A percentile compares a stretch with the other conserved stretches of the same genome.
Conservation (phyloP, 345 rosid species). For the Gossypium stocksii region DNA sequence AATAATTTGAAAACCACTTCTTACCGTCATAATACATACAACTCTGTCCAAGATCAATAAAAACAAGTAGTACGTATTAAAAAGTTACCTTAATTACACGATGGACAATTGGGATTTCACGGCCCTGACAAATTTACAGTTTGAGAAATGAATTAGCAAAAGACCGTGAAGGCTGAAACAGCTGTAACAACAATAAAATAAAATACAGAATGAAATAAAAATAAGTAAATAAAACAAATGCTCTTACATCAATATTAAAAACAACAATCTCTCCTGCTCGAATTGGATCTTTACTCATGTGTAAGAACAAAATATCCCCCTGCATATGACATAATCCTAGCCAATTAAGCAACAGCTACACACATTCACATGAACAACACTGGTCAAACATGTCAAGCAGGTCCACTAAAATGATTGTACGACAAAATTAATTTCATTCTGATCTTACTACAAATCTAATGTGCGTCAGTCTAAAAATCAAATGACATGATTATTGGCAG, state of each 20-base stretch:
- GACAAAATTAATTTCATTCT: neutral
- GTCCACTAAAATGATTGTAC: neutral
- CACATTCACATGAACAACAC: neutral
- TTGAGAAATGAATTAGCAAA: constrained; percentile 1
- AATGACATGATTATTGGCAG: neutral
- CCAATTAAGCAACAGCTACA: constrained; percentile 11
- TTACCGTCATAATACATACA: neutral
- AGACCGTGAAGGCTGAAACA: neutral
- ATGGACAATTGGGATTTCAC: constrained; percentile 94
- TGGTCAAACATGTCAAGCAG: neutral
- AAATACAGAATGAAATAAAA: neutral
- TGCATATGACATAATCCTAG: constrained; percentile 24
- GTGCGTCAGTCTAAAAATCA: neutral
- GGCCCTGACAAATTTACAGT: constrained; percentile 50
- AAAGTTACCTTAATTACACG: constrained; percentile 82
- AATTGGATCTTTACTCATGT: constrained; percentile 89
- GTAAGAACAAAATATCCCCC: constrained; percentile 96
- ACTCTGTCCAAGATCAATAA: neutral
- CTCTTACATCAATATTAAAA: constrained; percentile 80
- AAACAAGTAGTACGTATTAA: neutral
- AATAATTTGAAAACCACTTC: neutral
- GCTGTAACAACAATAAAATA: neutral
- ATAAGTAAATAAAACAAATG: constrained; percentile 1
- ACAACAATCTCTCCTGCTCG: constrained; percentile 98
- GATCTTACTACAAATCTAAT: neutral